These are phyloP conservation scores for Saposhnikovia divaricata DNA, from an alignment of 129 eudicot species.

Conservation along the genomic window DNA sequence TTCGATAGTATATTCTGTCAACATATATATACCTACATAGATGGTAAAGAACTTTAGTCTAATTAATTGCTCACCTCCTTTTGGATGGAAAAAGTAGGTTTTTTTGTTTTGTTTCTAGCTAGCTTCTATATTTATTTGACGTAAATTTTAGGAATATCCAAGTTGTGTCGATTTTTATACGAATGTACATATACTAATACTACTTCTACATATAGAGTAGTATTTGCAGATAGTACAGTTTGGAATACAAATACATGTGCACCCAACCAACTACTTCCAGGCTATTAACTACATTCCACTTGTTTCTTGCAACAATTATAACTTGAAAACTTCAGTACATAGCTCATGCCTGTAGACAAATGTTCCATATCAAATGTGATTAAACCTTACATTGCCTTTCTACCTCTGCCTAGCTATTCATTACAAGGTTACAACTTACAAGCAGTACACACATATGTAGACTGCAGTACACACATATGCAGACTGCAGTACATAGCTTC, in stretches of 20 bases:
- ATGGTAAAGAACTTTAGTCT: neutral
- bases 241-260: neutral
- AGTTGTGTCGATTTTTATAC: neutral
- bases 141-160: neutral
- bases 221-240: neutral
- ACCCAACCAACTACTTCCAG: neutral
- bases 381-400: neutral
- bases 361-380: too few relatives aligned
- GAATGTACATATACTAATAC: neutral
- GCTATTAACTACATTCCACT: neutral
- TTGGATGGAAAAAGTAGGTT: slow-evolving; percentile 17
- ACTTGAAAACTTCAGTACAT: neutral
- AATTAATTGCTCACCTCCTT: slow-evolving; percentile 13
- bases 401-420: neutral
- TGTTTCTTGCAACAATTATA: neutral
- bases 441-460: neutral
- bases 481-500: neutral
- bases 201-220: neutral
- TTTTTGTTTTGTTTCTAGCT: neutral
- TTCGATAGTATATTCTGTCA: neutral
- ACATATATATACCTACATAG: neutral
- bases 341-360: neutral
- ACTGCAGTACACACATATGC: neutral
- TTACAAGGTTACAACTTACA: neutral
- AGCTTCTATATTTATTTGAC: neutral